Percentiles rank a stretch among this genome's conserved stretches.
phyloP scores from a whole-genome alignment of 768 basidiomycete genomes.

The Pholiota molesta region DNA sequence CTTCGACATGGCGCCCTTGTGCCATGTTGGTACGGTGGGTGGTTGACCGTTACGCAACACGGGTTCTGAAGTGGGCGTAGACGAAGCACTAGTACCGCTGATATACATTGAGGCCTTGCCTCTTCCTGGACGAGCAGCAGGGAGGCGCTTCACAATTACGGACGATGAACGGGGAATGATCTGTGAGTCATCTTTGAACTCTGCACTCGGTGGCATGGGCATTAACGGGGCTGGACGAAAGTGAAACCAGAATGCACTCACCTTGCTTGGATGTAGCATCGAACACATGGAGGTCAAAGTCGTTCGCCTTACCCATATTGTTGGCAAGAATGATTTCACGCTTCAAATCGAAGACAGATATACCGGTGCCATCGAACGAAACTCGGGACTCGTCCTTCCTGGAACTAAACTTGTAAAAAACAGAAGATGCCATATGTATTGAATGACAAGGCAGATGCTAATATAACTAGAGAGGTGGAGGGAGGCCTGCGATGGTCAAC shows the following conservation, averaged over 20 bases:
- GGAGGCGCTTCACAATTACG: slow-evolving; percentile 89
- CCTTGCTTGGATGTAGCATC: slow-evolving; percentile 91
- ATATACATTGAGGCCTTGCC: slow-evolving; percentile 82
- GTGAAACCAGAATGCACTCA: slow-evolving; percentile 35
- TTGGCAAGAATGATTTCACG: slow-evolving; percentile 97
- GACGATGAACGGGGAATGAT: slow-evolving; percentile 95
- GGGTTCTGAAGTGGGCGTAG: slow-evolving; percentile 51
- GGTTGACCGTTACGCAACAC: slow-evolving; percentile 39
- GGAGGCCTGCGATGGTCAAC: slow-evolving; percentile 14
- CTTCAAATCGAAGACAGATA: slow-evolving; percentile 99
- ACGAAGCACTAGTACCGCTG: slow-evolving; percentile 42
- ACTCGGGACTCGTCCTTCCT: slow-evolving; percentile 93
- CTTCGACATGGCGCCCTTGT: slow-evolving; percentile 80
- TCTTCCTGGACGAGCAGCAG: slow-evolving; percentile 78
- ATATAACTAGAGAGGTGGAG: slow-evolving; percentile 25
- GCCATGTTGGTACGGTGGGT: slow-evolving; percentile 50
- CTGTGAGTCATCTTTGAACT: slow-evolving; percentile 89
- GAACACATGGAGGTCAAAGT: slow-evolving; percentile 91
- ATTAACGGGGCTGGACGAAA: neutral
- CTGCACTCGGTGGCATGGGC: slow-evolving; percentile 40
- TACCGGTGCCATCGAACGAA: slow-evolving; percentile 97
- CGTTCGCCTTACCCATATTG: slow-evolving; percentile 93
- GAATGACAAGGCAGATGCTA: slow-evolving; percentile 36
- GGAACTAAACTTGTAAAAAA: slow-evolving; percentile 98
- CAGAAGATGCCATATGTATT: slow-evolving; percentile 79